A percentile compares a stretch with the other conserved stretches of the same genome.
phyloP scores from a whole-genome alignment of 75 land plant species.

The Cryptomeria japonica region DNA sequence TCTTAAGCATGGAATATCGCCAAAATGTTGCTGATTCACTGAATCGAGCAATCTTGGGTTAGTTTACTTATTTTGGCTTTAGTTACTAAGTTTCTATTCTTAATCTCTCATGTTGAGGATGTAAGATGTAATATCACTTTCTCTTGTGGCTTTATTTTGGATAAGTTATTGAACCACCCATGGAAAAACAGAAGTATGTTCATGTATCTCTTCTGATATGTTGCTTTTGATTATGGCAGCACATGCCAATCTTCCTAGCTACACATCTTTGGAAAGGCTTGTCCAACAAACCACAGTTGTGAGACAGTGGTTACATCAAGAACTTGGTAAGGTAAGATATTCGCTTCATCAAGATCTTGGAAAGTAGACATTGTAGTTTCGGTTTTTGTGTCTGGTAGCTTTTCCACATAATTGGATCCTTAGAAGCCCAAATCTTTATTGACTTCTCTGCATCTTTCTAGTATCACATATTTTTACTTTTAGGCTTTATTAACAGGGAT shows the following conservation, averaged over 20 bases:
- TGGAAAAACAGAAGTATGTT: background rate
- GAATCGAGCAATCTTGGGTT: conserved; percentile 86
- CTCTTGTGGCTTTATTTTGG: background rate
- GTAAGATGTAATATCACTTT: background rate
- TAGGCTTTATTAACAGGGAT: conserved; percentile 1
- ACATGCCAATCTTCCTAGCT: conserved; percentile 73
- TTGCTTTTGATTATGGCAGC: conserved; percentile 28
- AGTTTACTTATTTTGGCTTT: conserved; percentile 2
- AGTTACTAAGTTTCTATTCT: background rate
- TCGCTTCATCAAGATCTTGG: background rate
- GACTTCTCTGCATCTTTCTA: background rate
- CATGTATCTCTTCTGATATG: conserved; percentile 7
- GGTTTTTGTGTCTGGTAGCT: background rate
- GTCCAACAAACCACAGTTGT: conserved; percentile 84
- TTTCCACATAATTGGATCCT: background rate
- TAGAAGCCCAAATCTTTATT: background rate
- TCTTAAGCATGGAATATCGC: conserved; percentile 72
- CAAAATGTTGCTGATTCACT: conserved; percentile 81
- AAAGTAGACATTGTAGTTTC: background rate
- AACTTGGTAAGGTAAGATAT: conserved; percentile 73
- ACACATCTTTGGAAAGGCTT: conserved; percentile 90
- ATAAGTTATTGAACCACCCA: background rate
- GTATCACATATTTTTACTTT: background rate
- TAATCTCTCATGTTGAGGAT: background rate
- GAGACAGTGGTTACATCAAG: conserved; percentile 67